phyloP scores from a whole-genome alignment of 2,329 filamentous ascomycete species.

The Pseudocercospora cruenta region DNA sequence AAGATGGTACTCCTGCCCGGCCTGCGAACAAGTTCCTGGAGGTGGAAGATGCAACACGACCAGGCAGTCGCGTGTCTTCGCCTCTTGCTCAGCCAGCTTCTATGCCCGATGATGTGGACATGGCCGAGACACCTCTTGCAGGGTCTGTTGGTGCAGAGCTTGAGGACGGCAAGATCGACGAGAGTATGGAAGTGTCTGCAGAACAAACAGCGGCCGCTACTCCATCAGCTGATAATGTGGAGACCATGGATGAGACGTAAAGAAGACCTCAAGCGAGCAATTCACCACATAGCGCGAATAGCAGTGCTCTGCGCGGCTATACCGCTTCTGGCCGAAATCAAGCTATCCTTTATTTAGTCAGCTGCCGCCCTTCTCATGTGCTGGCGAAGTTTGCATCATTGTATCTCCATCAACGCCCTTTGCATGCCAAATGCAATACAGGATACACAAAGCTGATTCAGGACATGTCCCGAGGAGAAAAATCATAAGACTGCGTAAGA shows the following conservation, averaged over 20 bases:
- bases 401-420: neutral
- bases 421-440: neutral
- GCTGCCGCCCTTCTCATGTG: slow-evolving; percentile 19
- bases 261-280: neutral
- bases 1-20: slow-evolving; percentile 29
- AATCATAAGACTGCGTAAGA: neutral
- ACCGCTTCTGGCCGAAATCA: neutral
- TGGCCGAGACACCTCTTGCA: slow-evolving; percentile 28
- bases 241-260: slow-evolving; percentile 33
- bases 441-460: neutral
- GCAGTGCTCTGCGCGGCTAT: neutral
- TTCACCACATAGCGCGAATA: neutral
- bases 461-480: neutral
- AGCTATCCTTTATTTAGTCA: slow-evolving; percentile 17
- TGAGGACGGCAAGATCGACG: slow-evolving; percentile 17
- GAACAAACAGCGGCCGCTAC: slow-evolving; percentile 21
- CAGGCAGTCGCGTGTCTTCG: slow-evolving; percentile 30
- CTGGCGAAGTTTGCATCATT: neutral
- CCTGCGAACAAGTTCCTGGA: slow-evolving; percentile 35
- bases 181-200: slow-evolving; percentile 27
- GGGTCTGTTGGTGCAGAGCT: slow-evolving; percentile 12
- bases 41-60: slow-evolving; percentile 31
- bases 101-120: slow-evolving; percentile 34
- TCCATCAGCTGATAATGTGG: slow-evolving; percentile 25
- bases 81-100: slow-evolving; percentile 27